Conservation (phyloP, 768 basidiomycete species). For the Neoboletus magnificus region DNA sequence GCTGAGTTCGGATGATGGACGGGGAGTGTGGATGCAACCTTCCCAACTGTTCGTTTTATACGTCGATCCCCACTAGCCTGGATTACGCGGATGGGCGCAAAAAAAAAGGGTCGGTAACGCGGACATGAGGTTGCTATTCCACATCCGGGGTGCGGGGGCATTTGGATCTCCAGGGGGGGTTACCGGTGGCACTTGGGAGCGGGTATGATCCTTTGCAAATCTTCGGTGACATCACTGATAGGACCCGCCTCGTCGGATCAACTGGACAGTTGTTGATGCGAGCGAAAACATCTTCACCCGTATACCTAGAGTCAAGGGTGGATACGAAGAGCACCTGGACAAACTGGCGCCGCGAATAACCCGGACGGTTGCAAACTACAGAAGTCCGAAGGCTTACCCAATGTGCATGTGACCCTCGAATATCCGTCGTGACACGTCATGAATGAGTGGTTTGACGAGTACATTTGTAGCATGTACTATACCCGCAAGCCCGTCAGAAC, state of each 20-base stretch:
- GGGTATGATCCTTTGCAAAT: background rate
- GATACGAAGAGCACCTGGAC: no score
- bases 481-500: no score
- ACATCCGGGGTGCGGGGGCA: background rate
- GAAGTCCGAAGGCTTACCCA: background rate
- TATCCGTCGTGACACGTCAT: background rate
- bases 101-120: background rate
- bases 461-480: background rate
- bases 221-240: background rate
- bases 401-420: no score
- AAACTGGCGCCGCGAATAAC: background rate
- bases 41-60: constrained; percentile 3
- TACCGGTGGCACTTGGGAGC: background rate
- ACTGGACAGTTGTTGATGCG: background rate
- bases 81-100: background rate
- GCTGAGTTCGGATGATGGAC: no score
- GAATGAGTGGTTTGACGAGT: background rate
- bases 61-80: background rate
- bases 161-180: background rate
- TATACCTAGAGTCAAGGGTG: background rate
- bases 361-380: background rate
- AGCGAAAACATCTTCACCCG: background rate
- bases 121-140: background rate
- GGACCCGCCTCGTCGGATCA: background rate
- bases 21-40: background rate